Evolutionary conservation across 2,329 filamentous ascomycete species (phyloP).

Genomic region (Ascochyta rabiei): DNA sequence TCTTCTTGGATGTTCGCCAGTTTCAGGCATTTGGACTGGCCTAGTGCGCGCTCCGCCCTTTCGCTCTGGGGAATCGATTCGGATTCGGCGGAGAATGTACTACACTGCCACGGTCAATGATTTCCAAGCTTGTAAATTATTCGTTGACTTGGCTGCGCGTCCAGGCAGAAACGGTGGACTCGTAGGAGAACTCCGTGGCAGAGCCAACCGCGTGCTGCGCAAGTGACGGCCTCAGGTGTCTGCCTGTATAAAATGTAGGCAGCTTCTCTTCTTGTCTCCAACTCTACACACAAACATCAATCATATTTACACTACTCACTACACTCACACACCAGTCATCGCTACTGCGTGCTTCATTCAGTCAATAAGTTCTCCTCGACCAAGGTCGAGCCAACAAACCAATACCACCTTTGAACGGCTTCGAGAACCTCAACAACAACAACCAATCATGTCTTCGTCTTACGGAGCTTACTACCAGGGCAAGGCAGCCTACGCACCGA

Average conservation of each 20-base stretch:
- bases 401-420: background rate
- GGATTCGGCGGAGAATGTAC: background rate
- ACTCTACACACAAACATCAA: background rate
- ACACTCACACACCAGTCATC: background rate
- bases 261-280: background rate
- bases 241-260: slow-evolving; percentile 8
- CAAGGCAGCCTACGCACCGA: background rate
- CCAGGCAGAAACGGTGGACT: slow-evolving; percentile 11
- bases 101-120: slow-evolving; percentile 13
- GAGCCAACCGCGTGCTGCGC: background rate
- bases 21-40: background rate
- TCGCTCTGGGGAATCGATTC: slow-evolving; percentile 4
- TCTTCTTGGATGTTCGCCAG: background rate
- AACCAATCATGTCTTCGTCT: slow-evolving; percentile 7
- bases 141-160: slow-evolving; percentile 1
- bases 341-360: background rate
- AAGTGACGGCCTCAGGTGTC: slow-evolving; percentile 7
- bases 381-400: background rate
- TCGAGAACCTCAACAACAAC: background rate
- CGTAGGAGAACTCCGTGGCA: background rate
- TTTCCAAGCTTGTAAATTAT: background rate
- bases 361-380: background rate
- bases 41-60: slow-evolving; percentile 11
- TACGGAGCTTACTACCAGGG: background rate
- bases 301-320: background rate